These are phyloP conservation scores for Globisporangium carolinianum DNA, from an alignment of 352 stramenopile species.

Conservation along the genomic window DNA sequence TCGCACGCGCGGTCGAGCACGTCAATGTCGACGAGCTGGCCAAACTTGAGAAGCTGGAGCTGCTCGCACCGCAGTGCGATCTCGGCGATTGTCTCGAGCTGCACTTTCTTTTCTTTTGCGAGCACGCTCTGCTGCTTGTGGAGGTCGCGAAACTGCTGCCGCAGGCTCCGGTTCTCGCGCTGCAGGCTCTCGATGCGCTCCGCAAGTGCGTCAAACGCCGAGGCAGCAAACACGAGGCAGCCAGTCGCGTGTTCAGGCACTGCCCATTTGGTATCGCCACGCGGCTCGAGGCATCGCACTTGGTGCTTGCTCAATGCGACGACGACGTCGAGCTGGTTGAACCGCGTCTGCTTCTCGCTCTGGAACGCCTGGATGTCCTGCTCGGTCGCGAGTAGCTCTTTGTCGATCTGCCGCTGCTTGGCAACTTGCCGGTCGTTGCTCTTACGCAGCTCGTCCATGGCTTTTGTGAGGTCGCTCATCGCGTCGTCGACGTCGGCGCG, in stretches of 20 bases:
- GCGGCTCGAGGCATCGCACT: slow-evolving; percentile 47
- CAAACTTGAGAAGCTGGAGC: slow-evolving; percentile 80
- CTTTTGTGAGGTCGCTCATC: slow-evolving; percentile 77
- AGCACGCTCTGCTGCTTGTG: slow-evolving; percentile 84
- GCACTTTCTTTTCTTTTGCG: slow-evolving; percentile 67
- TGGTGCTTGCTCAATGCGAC: slow-evolving; percentile 71
- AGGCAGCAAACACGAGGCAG: slow-evolving; percentile 70
- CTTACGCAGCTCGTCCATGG: slow-evolving; percentile 86
- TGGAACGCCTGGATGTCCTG: slow-evolving; percentile 90
- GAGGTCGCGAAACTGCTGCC: slow-evolving; percentile 84
- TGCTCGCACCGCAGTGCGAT: slow-evolving; percentile 67
- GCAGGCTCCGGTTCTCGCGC: slow-evolving; percentile 77
- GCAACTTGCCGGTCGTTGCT: slow-evolving; percentile 73
- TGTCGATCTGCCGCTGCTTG: slow-evolving; percentile 89
- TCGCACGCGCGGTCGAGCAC: slow-evolving; percentile 85
- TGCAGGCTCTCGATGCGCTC: slow-evolving; percentile 79
- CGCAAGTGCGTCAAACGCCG: slow-evolving; percentile 48
- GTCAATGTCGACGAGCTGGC: slow-evolving; percentile 77
- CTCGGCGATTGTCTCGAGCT: slow-evolving; percentile 58
- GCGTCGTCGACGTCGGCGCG: slow-evolving; percentile 89
- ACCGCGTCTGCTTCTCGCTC: slow-evolving; percentile 90
- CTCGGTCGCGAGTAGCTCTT: slow-evolving; percentile 84
- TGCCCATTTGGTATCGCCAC: slow-evolving; percentile 17
- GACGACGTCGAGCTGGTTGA: slow-evolving; percentile 85
- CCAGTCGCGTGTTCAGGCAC: slow-evolving; percentile 40